These are phyloP conservation scores for Eremomyces bilateralis DNA, from an alignment of 495 filamentous ascomycete genomes.

Conservation along the genomic window DNA sequence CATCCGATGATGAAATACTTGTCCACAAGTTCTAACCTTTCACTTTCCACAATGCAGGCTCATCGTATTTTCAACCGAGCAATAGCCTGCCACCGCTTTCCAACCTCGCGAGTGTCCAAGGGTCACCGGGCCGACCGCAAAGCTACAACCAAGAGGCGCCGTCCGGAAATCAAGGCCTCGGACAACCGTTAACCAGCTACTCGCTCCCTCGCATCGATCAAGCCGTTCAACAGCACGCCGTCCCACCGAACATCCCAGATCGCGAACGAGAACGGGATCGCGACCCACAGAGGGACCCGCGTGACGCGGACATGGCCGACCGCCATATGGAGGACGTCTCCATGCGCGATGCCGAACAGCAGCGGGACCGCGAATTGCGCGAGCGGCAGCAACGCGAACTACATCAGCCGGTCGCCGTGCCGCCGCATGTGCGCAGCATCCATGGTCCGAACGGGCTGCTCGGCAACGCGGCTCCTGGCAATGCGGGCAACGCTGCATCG, in stretches of 20 bases:
- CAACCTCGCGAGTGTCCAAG: neutral
- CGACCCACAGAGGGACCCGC: neutral
- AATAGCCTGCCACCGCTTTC: neutral
- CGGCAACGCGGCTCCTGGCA: slow-evolving; percentile 36
- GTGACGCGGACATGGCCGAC: neutral
- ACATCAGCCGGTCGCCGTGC: slow-evolving; percentile 65
- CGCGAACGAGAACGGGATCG: no score
- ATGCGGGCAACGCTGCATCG: no score
- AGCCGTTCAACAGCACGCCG: neutral
- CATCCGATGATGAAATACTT: neutral
- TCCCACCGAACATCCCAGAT: no score
- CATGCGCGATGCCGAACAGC: slow-evolving; percentile 19
- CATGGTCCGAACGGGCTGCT: slow-evolving; percentile 76
- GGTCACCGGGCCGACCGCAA: neutral
- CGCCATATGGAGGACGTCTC: slow-evolving; percentile 3
- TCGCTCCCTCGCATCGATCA: neutral
- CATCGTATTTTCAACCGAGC: neutral
- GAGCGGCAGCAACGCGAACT: slow-evolving; percentile 34
- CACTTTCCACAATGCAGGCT: neutral
- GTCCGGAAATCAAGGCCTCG: no score
- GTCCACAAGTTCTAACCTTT: neutral
- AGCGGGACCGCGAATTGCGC: slow-evolving; percentile 40
- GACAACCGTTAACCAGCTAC: neutral
- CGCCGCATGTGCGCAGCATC: slow-evolving; percentile 39
- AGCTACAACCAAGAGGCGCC: no score